A percentile compares a stretch with the other conserved stretches of the same genome.
These are phyloP conservation scores for Cutaneotrichosporon spelunceum DNA, from an alignment of 1,284 basidiomycete genomes.

Conservation along the genomic window DNA sequence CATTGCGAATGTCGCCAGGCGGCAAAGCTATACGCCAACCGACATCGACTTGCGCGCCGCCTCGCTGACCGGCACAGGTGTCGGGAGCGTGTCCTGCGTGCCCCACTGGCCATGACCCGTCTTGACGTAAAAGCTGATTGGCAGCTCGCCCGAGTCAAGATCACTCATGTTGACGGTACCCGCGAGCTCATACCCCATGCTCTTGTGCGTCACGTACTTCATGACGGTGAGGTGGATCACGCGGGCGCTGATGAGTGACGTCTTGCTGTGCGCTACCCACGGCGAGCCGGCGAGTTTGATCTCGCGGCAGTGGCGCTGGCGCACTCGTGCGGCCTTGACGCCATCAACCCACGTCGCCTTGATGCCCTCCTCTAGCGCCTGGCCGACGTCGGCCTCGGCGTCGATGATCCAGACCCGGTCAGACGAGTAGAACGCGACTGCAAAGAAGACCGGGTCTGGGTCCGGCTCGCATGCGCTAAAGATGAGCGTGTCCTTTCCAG, in stretches of 20 bases:
- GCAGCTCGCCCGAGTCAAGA: conserved; percentile 45
- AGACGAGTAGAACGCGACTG: conserved; percentile 41
- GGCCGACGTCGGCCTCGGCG: conserved; percentile 46
- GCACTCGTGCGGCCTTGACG: conserved; percentile 41
- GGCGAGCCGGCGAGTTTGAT: conserved; percentile 40
- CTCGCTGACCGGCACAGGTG: conserved; percentile 11
- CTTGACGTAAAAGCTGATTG: conserved; percentile 40
- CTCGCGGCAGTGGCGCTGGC: conserved; percentile 47
- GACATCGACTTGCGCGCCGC: conserved; percentile 13
- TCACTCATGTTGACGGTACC: conserved; percentile 44
- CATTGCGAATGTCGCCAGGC: not conserved
- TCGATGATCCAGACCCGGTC: conserved; percentile 50
- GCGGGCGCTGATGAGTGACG: conserved; percentile 41
- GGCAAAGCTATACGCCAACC: conserved; percentile 10
- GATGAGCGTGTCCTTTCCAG: conserved; percentile 47
- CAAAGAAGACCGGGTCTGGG: conserved; percentile 47
- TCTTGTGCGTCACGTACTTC: conserved; percentile 35
- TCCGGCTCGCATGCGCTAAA: conserved; percentile 40
- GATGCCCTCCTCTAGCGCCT: conserved; percentile 46
- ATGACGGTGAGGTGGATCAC: conserved; percentile 46
- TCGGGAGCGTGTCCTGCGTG: not conserved
- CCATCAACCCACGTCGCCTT: conserved; percentile 44
- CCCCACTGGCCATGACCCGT: conserved; percentile 6
- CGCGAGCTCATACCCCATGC: conserved; percentile 37
- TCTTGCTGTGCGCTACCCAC: conserved; percentile 35